Evolutionary conservation across 352 stramenopile species (phyloP).

Genomic region (Phytophthora chlamydospora): DNA sequence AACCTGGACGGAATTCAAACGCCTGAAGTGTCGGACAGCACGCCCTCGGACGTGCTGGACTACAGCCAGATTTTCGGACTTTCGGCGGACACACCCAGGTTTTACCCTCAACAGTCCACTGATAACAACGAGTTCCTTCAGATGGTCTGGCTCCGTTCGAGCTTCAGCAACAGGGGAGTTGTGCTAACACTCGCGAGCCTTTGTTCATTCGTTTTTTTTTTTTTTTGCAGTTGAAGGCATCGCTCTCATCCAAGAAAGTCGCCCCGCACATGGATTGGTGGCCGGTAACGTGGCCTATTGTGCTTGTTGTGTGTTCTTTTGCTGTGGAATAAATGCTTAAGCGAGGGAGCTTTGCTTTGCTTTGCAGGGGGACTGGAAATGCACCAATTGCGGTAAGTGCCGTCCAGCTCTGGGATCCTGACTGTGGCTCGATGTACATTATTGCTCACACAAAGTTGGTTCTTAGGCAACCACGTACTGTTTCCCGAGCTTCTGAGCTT

Average conservation of each 20-base stretch:
- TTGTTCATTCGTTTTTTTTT: constrained; percentile 2
- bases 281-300: constrained; percentile 46
- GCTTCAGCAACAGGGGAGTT: background rate
- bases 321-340: constrained; percentile 14
- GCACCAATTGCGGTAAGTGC: constrained; percentile 63
- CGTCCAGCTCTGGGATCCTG: background rate
- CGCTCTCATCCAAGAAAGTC: constrained; percentile 46
- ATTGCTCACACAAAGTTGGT: constrained; percentile 26
- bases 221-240: constrained; percentile 32
- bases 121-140: constrained; percentile 40
- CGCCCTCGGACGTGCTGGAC: constrained; percentile 7
- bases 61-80: constrained; percentile 38
- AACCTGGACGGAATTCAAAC: background rate
- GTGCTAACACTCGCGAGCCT: constrained; percentile 5
- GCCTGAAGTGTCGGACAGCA: constrained; percentile 2
- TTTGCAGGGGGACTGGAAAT: constrained; percentile 79
- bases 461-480: background rate
- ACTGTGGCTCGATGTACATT: background rate
- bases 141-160: constrained; percentile 28
- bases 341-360: constrained; percentile 18
- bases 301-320: constrained; percentile 13
- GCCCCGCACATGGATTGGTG: constrained; percentile 83
- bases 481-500: background rate
- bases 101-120: constrained; percentile 39
- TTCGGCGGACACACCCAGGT: constrained; percentile 49